phyloP scores from a whole-genome alignment of 768 basidiomycete genomes.

The Collybiopsis confluens region DNA sequence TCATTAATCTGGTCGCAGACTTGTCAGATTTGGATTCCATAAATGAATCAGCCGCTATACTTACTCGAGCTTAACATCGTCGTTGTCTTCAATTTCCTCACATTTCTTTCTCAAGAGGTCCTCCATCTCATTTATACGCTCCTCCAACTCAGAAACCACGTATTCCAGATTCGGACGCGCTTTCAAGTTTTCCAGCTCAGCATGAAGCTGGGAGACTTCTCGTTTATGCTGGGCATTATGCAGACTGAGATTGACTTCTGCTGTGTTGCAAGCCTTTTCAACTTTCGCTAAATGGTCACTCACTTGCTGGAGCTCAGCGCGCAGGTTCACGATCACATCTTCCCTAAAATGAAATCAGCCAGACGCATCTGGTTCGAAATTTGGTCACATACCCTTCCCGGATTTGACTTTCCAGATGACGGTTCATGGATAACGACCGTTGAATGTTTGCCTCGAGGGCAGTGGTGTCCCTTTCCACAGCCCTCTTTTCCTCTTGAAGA shows the following conservation, averaged over 20 bases:
- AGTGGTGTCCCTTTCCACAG: conserved; percentile 53
- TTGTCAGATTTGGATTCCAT: conserved; percentile 1
- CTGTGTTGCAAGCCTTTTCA: conserved; percentile 55
- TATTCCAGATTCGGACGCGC: conserved; percentile 53
- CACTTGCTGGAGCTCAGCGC: conserved; percentile 36
- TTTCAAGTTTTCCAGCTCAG: conserved; percentile 49
- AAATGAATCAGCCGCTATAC: conserved; percentile 24
- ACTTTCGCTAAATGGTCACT: conserved; percentile 43
- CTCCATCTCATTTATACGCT: conserved; percentile 74
- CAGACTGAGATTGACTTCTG: conserved; percentile 63
- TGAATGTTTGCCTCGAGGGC: conserved; percentile 62
- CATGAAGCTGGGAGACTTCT: conserved; percentile 51
- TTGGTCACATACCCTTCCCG: conserved; percentile 50
- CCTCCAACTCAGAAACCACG: conserved; percentile 56
- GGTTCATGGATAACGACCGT: conserved; percentile 53
- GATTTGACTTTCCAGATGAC: conserved; percentile 59
- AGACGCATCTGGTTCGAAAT: conserved; percentile 1
- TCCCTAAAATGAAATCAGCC: conserved; percentile 35
- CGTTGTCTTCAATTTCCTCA: conserved; percentile 78
- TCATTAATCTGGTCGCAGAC: conserved; percentile 51
- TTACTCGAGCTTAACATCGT: conserved; percentile 76
- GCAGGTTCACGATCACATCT: conserved; percentile 26
- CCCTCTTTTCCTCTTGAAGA: conserved; percentile 46
- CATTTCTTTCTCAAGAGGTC: conserved; percentile 65
- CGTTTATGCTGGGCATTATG: conserved; percentile 66